A percentile compares a stretch with the other conserved stretches of the same genome.
These are phyloP conservation scores for Boletus subparvulus DNA, from an alignment of 768 basidiomycete genomes.

Conservation along the genomic window DNA sequence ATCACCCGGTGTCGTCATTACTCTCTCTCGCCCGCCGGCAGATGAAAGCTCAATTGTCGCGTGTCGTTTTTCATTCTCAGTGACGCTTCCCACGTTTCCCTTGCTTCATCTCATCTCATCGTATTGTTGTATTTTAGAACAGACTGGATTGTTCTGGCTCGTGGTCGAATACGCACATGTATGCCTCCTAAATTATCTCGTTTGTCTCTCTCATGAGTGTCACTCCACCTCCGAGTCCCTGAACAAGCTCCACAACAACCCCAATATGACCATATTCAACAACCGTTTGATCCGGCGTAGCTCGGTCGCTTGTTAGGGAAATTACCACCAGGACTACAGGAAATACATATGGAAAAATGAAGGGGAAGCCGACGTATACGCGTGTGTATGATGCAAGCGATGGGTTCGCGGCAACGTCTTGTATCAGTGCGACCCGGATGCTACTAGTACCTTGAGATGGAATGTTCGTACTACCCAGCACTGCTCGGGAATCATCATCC, in stretches of 20 bases:
- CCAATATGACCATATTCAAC: conserved; percentile 1
- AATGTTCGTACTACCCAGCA: not conserved
- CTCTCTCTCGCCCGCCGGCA: not conserved
- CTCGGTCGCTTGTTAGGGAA: not conserved
- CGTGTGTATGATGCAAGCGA: not conserved
- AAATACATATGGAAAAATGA: not conserved
- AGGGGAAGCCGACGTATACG: not conserved
- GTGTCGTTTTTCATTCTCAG: not conserved
- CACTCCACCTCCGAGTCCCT: not conserved
- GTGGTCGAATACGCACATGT: not conserved
- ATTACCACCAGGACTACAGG: not conserved
- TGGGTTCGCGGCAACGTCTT: conserved; percentile 3
- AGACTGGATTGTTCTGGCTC: not conserved
- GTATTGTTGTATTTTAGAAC: not conserved
- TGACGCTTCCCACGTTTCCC: not conserved
- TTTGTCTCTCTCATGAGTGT: not conserved
- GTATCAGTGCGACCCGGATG: not conserved
- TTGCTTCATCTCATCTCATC: not conserved
- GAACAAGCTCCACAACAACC: not conserved
- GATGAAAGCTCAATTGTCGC: not conserved
- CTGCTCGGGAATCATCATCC: not conserved
- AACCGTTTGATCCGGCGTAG: not conserved
- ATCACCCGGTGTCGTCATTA: not conserved
- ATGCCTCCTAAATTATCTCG: not conserved
- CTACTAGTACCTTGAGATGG: not conserved